phyloP scores from a whole-genome alignment of 768 basidiomycete species.

The Rubroboletus pulcherrimus region DNA sequence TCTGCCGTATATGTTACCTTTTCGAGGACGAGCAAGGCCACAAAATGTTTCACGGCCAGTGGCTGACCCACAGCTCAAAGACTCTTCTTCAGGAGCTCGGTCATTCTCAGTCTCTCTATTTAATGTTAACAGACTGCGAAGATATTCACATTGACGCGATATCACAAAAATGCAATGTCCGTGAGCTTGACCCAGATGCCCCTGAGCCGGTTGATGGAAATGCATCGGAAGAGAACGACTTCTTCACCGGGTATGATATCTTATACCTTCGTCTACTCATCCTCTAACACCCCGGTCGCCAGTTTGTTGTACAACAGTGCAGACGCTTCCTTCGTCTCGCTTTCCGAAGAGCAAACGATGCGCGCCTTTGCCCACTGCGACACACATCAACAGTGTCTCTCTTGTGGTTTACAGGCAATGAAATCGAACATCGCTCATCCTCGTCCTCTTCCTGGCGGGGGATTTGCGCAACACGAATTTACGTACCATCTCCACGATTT shows the following conservation, averaged over 20 bases:
- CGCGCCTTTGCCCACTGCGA: conserved; percentile 29
- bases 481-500: conserved; percentile 59
- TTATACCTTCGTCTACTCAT: not conserved
- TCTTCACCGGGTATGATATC: conserved; percentile 51
- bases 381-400: conserved; percentile 42
- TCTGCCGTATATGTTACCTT: conserved; percentile 64
- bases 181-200: conserved; percentile 37
- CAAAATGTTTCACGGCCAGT: conserved; percentile 68
- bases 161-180: conserved; percentile 53
- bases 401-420: conserved; percentile 41
- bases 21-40: conserved; percentile 38
- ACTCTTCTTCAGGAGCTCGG: conserved; percentile 64
- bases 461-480: conserved; percentile 40
- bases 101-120: conserved; percentile 57
- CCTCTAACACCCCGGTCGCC: not conserved
- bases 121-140: conserved; percentile 52
- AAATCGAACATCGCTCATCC: conserved; percentile 23
- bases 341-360: conserved; percentile 35
- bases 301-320: conserved; percentile 54
- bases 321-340: conserved; percentile 43
- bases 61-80: conserved; percentile 61
- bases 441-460: conserved; percentile 29
- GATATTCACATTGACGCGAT: conserved; percentile 54
- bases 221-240: conserved; percentile 40
- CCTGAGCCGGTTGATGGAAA: conserved; percentile 46